Conservation (phyloP, 257 asterid species). For the Jacaranda mimosifolia region DNA sequence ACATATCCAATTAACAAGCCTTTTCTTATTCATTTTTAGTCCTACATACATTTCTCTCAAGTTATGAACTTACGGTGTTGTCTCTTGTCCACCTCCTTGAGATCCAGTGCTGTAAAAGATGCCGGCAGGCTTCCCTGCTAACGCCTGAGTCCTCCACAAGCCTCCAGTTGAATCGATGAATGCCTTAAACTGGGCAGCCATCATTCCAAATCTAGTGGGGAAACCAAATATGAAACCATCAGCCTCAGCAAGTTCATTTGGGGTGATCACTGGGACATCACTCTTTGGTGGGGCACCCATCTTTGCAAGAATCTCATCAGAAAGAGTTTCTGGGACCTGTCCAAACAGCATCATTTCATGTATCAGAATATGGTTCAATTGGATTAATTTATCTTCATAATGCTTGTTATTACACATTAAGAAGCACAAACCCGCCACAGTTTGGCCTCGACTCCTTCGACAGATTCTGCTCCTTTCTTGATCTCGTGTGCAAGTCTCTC, state of each 20-base stretch:
- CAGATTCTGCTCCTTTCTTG: constrained; percentile 72
- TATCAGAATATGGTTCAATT: too few relatives aligned
- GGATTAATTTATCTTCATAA: not conserved
- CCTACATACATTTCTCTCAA: not conserved
- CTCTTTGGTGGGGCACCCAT: constrained; percentile 69
- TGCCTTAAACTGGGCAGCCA: constrained; percentile 73
- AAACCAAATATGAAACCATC: constrained; percentile 69
- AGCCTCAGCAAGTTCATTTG: constrained; percentile 58
- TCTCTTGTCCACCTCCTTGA: constrained; percentile 80
- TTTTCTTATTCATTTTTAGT: not conserved
- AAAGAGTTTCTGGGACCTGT: constrained; percentile 68
- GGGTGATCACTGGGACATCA: constrained; percentile 55
- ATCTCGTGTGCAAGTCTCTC: constrained; percentile 76
- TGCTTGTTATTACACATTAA: not conserved
- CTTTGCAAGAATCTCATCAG: constrained; percentile 60
- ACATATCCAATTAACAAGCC: not conserved
- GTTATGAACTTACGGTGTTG: constrained; percentile 57
- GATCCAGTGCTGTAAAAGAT: constrained; percentile 67
- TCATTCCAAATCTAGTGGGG: constrained; percentile 79
- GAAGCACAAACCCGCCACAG: constrained; percentile 66
- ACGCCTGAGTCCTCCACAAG: constrained; percentile 56
- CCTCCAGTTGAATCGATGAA: constrained; percentile 71
- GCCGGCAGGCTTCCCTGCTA: constrained; percentile 76
- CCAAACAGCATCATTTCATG: not conserved
- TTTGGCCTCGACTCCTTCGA: constrained; percentile 76